Evolutionary conservation across 176 grass and related monocot genomes (phyloP).

Genomic region (Alopecurus myosuroides): DNA sequence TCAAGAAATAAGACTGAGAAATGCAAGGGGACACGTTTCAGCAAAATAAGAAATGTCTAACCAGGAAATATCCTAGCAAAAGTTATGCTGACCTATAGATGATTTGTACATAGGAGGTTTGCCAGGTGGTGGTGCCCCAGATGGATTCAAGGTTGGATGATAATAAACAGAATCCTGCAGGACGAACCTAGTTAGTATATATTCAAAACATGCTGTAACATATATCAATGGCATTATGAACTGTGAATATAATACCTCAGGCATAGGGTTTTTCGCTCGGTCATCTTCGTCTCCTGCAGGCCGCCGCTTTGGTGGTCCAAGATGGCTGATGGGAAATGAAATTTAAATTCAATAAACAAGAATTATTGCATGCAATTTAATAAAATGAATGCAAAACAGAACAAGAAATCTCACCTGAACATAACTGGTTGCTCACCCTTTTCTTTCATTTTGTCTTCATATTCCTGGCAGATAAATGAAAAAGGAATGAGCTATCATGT

Average conservation of each 20-base stretch:
- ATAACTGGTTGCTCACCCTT: constrained; percentile 95
- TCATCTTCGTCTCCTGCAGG: constrained; percentile 81
- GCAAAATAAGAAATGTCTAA: not conserved
- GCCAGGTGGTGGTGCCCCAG: constrained; percentile 80
- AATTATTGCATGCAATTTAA: constrained; percentile 17
- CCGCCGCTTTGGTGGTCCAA: constrained; percentile 72
- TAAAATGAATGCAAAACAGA: constrained; percentile 25
- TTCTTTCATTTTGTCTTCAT: constrained; percentile 94
- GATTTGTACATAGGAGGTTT: constrained; percentile 96
- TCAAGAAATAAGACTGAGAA: constrained; percentile 30
- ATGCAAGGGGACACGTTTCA: not conserved
- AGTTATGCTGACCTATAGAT: constrained; percentile 55
- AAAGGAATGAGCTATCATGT: constrained; percentile 10
- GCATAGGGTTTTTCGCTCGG: constrained; percentile 61
- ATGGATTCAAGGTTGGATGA: constrained; percentile 86
- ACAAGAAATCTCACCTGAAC: constrained; percentile 69
- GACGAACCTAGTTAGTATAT: constrained; percentile 31
- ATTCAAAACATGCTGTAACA: constrained; percentile 1
- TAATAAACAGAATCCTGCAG: constrained; percentile 85
- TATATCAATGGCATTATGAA: not conserved
- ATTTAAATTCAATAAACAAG: constrained; percentile 19
- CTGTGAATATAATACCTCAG: constrained; percentile 56
- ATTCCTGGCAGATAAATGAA: constrained; percentile 60
- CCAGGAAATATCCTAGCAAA: not conserved
- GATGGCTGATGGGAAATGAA: constrained; percentile 53